Percentiles rank a stretch among this genome's conserved stretches.
Evolutionary conservation across 2,329 filamentous ascomycete species (phyloP).

Genomic region (Diplodia scrobiculata): DNA sequence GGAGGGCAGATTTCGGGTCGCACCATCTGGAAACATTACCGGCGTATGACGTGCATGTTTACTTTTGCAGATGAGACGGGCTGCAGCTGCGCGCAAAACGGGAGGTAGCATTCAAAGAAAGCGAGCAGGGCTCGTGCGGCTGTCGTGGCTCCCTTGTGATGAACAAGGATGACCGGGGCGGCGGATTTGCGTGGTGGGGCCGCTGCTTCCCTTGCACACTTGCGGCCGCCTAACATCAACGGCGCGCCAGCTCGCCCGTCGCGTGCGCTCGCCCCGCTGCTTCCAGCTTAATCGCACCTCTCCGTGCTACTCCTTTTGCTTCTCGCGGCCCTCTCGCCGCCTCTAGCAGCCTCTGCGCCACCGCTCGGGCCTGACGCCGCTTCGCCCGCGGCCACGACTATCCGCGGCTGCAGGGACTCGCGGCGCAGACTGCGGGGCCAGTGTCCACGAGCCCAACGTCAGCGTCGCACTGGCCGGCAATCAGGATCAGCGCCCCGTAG

Average conservation of each 20-base stretch:
- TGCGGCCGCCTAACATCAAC: not conserved
- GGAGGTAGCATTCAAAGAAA: not conserved
- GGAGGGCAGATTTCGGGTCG: not conserved
- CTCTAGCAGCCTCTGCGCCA: not conserved
- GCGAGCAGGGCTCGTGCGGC: not conserved
- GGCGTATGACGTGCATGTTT: slow-evolving; percentile 11
- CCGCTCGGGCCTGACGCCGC: not conserved
- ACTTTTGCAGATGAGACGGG: not conserved
- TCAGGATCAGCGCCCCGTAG: slow-evolving; percentile 11
- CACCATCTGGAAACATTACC: slow-evolving; percentile 1
- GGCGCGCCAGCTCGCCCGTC: not conserved
- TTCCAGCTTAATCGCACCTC: not conserved
- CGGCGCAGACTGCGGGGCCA: slow-evolving; percentile 7
- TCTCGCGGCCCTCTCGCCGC: not conserved
- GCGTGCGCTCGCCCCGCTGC: not conserved
- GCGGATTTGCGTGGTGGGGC: slow-evolving; percentile 1
- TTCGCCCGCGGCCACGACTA: not conserved
- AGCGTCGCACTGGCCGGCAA: slow-evolving; percentile 11
- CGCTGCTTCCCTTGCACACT: not conserved
- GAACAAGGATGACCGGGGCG: not conserved
- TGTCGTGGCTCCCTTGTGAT: slow-evolving; percentile 9
- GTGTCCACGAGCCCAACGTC: slow-evolving; percentile 23
- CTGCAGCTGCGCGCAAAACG: not conserved
- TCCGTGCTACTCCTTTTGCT: not conserved
- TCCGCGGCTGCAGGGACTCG: not conserved